Conservation (phyloP, 2,329 filamentous ascomycete genomes). For the Penicillium sp. region DNA sequence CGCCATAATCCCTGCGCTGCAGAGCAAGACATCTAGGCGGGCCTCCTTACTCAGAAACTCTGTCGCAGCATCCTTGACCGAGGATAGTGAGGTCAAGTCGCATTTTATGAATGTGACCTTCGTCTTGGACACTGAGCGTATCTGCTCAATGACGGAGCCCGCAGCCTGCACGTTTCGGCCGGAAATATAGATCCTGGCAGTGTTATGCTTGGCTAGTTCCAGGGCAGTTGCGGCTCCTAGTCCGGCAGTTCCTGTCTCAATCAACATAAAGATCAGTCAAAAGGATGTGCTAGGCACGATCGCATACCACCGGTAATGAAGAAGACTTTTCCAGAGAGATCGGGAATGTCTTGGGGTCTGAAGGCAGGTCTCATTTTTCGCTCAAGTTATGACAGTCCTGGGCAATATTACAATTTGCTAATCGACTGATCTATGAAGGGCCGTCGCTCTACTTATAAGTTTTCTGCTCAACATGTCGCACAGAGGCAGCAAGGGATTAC, state of each 20-base stretch:
- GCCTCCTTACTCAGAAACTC: conserved; percentile 40
- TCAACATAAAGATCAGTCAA: neutral
- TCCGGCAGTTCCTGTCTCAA: conserved; percentile 39
- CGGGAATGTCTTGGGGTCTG: conserved; percentile 37
- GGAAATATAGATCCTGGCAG: conserved; percentile 41
- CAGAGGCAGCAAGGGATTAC: neutral
- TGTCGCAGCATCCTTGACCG: conserved; percentile 48
- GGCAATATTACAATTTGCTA: neutral
- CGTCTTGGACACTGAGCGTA: conserved; percentile 33
- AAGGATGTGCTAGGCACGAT: neutral
- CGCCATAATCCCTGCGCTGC: conserved; percentile 55
- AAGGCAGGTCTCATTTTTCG: neutral
- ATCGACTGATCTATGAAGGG: neutral
- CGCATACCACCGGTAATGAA: conserved; percentile 54
- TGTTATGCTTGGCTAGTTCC: conserved; percentile 46
- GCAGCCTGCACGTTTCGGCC: conserved; percentile 43
- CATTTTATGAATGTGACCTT: conserved; percentile 47
- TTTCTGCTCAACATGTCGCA: neutral
- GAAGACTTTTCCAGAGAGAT: conserved; percentile 49
- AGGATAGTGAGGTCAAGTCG: conserved; percentile 53
- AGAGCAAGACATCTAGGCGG: conserved; percentile 52
- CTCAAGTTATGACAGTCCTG: neutral
- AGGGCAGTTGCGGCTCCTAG: conserved; percentile 49
- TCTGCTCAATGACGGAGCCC: conserved; percentile 41
- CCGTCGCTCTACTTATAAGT: neutral